Evolutionary conservation across 2,329 filamentous ascomycete species (phyloP).

Genomic region (Trichoderma polysporum): DNA sequence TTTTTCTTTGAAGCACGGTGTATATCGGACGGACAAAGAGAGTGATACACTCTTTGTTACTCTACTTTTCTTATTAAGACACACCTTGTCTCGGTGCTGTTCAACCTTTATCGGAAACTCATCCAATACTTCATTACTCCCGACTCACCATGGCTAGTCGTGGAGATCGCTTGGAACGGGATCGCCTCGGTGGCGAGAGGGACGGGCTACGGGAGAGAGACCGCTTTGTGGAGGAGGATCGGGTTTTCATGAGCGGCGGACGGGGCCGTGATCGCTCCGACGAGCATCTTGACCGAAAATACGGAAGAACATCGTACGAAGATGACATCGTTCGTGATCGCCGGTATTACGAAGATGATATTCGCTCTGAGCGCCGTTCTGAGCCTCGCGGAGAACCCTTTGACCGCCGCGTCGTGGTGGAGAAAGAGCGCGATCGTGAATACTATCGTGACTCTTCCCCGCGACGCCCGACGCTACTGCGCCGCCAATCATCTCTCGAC

Average conservation of each 20-base stretch:
- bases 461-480: constrained; percentile 65
- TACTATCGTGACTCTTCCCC: constrained; percentile 48
- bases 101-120: neutral
- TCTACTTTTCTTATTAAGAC: neutral
- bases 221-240: constrained; percentile 48
- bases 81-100: neutral
- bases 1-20: neutral
- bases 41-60: neutral
- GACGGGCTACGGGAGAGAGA: too few species aligned
- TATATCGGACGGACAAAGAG: neutral
- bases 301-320: constrained; percentile 10
- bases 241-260: constrained; percentile 40
- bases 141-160: constrained; percentile 19
- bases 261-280: constrained; percentile 49
- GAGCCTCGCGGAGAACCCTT: constrained; percentile 35
- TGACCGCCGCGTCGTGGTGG: constrained; percentile 57
- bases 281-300: constrained; percentile 47
- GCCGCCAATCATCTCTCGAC: constrained; percentile 85
- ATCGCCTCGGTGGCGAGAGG: constrained; percentile 47
- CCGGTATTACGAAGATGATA: constrained; percentile 54
- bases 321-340: constrained; percentile 27
- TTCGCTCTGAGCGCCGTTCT: constrained; percentile 32
- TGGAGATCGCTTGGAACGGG: constrained; percentile 53
- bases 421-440: constrained; percentile 55
- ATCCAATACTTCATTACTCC: neutral